Percentiles rank a stretch among this genome's conserved stretches.
Conservation (phyloP, 495 filamentous ascomycete species). For the Paragyromitra xinjiangensis region DNA sequence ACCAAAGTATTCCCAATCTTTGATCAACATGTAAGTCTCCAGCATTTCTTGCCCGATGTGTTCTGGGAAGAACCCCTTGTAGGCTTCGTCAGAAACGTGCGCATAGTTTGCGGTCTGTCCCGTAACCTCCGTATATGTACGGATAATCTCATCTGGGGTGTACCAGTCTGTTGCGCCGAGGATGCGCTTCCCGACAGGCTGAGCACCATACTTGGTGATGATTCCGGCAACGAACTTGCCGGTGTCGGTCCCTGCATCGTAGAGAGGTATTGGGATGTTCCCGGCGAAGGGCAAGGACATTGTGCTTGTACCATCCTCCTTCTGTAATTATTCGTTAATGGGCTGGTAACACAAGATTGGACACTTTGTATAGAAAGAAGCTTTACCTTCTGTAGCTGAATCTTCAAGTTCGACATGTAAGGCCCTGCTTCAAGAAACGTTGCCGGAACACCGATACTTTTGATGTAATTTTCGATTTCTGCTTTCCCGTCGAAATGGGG, state of each 20-base stretch:
- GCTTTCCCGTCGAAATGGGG: slow-evolving; percentile 62
- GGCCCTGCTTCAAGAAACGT: slow-evolving; percentile 68
- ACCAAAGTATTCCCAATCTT: slow-evolving; percentile 37
- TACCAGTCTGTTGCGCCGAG: slow-evolving; percentile 65
- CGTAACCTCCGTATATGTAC: slow-evolving; percentile 62
- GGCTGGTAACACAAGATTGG: not conserved
- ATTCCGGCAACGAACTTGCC: slow-evolving; percentile 68
- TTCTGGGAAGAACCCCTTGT: slow-evolving; percentile 60
- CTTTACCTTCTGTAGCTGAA: slow-evolving; percentile 45
- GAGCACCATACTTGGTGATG: slow-evolving; percentile 58
- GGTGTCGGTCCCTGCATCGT: slow-evolving; percentile 60
- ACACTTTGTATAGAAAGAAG: not conserved
- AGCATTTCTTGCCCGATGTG: slow-evolving; percentile 26
- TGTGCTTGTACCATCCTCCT: slow-evolving; percentile 58
- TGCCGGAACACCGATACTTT: slow-evolving; percentile 61
- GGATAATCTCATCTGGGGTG: slow-evolving; percentile 62
- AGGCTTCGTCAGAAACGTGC: slow-evolving; percentile 63
- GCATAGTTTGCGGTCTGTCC: slow-evolving; percentile 62
- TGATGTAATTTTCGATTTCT: slow-evolving; percentile 58
- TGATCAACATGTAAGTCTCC: slow-evolving; percentile 36
- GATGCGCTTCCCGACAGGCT: slow-evolving; percentile 61
- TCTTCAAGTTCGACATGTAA: slow-evolving; percentile 66
- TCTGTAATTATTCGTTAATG: slow-evolving; percentile 31
- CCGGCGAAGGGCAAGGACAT: slow-evolving; percentile 61
- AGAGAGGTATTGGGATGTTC: slow-evolving; percentile 63